Evolutionary conservation across 2,329 filamentous ascomycete genomes (phyloP).

Genomic region (Aschersonia sp.): DNA sequence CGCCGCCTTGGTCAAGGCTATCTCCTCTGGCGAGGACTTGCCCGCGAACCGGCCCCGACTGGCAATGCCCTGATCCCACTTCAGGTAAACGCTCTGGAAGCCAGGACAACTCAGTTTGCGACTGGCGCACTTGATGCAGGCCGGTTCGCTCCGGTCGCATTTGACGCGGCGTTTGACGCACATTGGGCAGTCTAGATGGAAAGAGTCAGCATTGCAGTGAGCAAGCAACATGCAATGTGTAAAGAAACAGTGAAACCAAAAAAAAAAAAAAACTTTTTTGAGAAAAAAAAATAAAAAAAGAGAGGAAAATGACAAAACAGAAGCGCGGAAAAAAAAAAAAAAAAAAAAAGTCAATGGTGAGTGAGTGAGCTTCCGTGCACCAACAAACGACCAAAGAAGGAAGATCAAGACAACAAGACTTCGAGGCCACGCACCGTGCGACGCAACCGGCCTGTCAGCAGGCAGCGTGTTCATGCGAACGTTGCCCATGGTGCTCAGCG

Average conservation of each 20-base stretch:
- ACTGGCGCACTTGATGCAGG: conserved; percentile 8
- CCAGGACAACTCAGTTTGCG: conserved; percentile 7
- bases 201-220: neutral
- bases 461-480: conserved; percentile 7
- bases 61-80: conserved; percentile 10
- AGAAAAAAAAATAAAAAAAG: neutral
- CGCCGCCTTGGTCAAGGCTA: neutral
- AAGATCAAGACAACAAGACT: neutral
- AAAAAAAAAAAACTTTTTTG: neutral
- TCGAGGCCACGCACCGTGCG: conserved; percentile 3
- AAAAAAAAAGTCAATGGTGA: too few species aligned
- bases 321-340: neutral
- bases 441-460: conserved; percentile 6
- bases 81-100: conserved; percentile 6
- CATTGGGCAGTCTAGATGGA: conserved; percentile 6
- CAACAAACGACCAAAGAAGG: too few species aligned
- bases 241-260: neutral
- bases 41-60: conserved; percentile 8
- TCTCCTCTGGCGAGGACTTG: conserved; percentile 3
- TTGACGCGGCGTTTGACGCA: conserved; percentile 8
- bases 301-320: too few species aligned
- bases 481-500: conserved; percentile 3
- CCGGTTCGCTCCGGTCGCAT: conserved; percentile 9
- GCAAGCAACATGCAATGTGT: neutral
- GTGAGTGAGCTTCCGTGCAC: neutral